Percentiles rank a stretch among this genome's conserved stretches.
Conservation (phyloP, 2,329 filamentous ascomycete species). For the Alternaria atra region DNA sequence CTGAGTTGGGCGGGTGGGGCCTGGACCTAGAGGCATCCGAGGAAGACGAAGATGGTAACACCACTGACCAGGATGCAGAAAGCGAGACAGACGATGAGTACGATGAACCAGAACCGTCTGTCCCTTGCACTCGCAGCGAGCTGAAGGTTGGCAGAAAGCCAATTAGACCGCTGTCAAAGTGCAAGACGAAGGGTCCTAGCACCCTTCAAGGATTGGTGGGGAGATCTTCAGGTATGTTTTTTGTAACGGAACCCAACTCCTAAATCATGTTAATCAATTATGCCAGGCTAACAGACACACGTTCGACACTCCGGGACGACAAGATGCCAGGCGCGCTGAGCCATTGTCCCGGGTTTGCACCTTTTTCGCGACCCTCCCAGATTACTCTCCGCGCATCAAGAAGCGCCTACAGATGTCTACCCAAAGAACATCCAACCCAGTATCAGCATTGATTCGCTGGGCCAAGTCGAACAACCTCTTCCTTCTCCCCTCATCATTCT, state of each 20-base stretch:
- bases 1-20: constrained; percentile 5
- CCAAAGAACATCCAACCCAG: constrained; percentile 26
- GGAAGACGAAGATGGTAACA: background rate
- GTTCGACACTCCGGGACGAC: background rate
- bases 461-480: constrained; percentile 22
- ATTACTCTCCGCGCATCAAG: constrained; percentile 37
- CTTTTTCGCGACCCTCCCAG: constrained; percentile 53
- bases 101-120: background rate
- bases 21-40: background rate
- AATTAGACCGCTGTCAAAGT: background rate
- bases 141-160: background rate
- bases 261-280: background rate
- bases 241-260: too few relatives aligned
- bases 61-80: constrained; percentile 5
- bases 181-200: constrained; percentile 2
- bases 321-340: background rate
- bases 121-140: background rate
- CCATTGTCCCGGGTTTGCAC: background rate
- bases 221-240: background rate
- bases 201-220: background rate
- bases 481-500: constrained; percentile 11
- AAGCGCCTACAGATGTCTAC: constrained; percentile 25
- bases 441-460: constrained; percentile 12
- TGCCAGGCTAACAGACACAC: background rate
- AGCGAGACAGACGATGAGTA: constrained; percentile 6